Percentiles rank a stretch among this genome's conserved stretches.
Evolutionary conservation across 2,329 filamentous ascomycete genomes (phyloP).

Genomic region (Calonectria naviculata): DNA sequence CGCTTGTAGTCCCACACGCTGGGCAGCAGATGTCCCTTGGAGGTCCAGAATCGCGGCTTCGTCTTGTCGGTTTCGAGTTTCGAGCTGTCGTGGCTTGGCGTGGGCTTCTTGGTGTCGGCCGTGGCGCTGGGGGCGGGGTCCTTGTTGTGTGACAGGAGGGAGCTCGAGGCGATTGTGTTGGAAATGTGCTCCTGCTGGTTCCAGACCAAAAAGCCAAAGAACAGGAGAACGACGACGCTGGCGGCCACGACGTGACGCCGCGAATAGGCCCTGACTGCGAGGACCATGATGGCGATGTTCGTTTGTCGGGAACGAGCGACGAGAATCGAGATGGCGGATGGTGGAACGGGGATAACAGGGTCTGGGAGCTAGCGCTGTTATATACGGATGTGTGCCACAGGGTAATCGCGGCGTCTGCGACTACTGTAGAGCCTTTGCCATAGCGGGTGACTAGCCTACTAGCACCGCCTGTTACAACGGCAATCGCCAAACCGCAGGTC

Average conservation of each 20-base stretch:
- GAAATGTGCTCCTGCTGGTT: slow-evolving; percentile 14
- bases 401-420: too few relatives aligned
- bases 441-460: too few relatives aligned
- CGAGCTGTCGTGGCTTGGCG: not conserved
- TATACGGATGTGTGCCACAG: too few relatives aligned
- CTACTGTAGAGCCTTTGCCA: too few relatives aligned
- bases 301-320: not conserved
- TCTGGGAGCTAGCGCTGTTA: too few relatives aligned
- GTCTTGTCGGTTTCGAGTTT: slow-evolving; percentile 5
- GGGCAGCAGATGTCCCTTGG: slow-evolving; percentile 28
- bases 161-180: not conserved
- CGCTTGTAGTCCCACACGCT: slow-evolving; percentile 32
- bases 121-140: not conserved
- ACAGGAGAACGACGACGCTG: slow-evolving; percentile 9
- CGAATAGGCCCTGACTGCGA: not conserved
- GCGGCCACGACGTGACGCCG: slow-evolving; percentile 7
- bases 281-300: not conserved
- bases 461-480: too few relatives aligned
- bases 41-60: slow-evolving; percentile 37
- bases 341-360: too few relatives aligned
- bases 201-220: slow-evolving; percentile 14
- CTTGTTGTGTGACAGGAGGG: not conserved
- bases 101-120: not conserved
- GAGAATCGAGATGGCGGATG: too few relatives aligned
- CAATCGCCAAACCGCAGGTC: too few relatives aligned